Base-by-base conservation (phyloP, 768 basidiomycete species). In the Hygrocybe punicea region DNA sequence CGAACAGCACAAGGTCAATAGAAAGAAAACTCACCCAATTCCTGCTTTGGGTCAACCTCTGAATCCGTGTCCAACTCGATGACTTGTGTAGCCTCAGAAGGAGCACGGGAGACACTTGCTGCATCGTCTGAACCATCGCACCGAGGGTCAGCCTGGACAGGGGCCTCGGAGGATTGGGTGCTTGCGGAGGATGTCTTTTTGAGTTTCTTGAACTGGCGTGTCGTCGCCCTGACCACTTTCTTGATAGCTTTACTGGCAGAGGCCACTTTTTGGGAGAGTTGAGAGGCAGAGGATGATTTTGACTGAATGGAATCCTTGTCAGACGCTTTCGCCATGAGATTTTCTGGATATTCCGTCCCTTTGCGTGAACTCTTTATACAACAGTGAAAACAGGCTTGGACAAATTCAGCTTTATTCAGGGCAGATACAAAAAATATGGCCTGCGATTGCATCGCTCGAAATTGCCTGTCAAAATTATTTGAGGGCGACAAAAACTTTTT, bases 1-100 rank as follows among this genome's bases (percentile, higher is more conserved):
- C 5, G 47, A 21, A 48, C 29, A 8, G n/a, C 24, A 48, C n/a
- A 48, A 13, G 67, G 62, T 5, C 16, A 25, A 21, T 71, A 63
- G 39, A 35, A 44, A 19, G 64, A 33, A 9, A 46, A 23, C 11
- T 13, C 21, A 48, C 47, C 21, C 13, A 48, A 21, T 48, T 17
- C n/a, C 25, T 48, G 13, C 25, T 48, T 21, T 21, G 47, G 47
- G 17, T 48, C 47, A 48, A 19, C 47, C 47, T 48, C 47, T 5
- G 21, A 42, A 42, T 19, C 39, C 19, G 39, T 16, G 39, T 42
- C 19, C 16, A 42, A 13, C 11, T 17, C 47, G 21, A 29, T 48
- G 47, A 25, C 25, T 48, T 48, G 29, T 29, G 29, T 29, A 29
- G 29, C 29, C 29, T 29, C 47, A 13, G 25, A 48, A 13, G n/a